These are phyloP conservation scores for Pichia insulana DNA, from an alignment of 805 yeast genomes.

Conservation along the genomic window DNA sequence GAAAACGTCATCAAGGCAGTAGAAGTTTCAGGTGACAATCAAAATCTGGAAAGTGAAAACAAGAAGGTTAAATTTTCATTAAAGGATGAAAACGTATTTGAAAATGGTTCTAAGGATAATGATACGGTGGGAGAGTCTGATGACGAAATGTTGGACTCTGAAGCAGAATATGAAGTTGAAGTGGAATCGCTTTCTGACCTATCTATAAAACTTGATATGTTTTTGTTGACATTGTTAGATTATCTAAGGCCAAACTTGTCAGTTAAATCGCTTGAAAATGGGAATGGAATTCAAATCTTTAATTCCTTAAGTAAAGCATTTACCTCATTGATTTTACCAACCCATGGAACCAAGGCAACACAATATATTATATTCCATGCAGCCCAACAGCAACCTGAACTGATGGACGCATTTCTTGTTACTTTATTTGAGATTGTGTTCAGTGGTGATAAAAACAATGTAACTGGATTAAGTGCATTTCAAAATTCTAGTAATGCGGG, in stretches of 20 bases:
- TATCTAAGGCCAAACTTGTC: conserved; percentile 43
- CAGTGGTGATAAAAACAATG: conserved; percentile 29
- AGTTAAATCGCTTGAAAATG: conserved; percentile 42
- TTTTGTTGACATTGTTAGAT: conserved; percentile 50
- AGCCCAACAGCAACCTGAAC: conserved; percentile 72
- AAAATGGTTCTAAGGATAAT: conserved; percentile 4
- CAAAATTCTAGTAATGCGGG: neutral
- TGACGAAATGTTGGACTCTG: conserved; percentile 29
- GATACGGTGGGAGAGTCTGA: conserved; percentile 29
- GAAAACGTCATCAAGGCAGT: neutral
- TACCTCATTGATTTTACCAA: conserved; percentile 76
- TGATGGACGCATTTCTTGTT: conserved; percentile 78
- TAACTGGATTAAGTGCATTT: neutral
- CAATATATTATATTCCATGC: conserved; percentile 78
- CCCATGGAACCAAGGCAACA: conserved; percentile 82
- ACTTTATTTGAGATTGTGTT: conserved; percentile 77
- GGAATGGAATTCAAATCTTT: conserved; percentile 60
- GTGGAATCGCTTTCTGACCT: conserved; percentile 43
- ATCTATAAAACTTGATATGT: conserved; percentile 62
- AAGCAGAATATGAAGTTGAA: conserved; percentile 40
- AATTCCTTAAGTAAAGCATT: conserved; percentile 69
- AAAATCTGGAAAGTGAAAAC: neutral
- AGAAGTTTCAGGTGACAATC: neutral
- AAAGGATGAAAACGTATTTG: conserved; percentile 17
- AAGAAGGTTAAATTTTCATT: conserved; percentile 27